Evolutionary conservation across 2,329 filamentous ascomycete species (phyloP), one percentile per base, ranked within the genome.

Genomic region (Colletotrichum euphorbiae): DNA sequence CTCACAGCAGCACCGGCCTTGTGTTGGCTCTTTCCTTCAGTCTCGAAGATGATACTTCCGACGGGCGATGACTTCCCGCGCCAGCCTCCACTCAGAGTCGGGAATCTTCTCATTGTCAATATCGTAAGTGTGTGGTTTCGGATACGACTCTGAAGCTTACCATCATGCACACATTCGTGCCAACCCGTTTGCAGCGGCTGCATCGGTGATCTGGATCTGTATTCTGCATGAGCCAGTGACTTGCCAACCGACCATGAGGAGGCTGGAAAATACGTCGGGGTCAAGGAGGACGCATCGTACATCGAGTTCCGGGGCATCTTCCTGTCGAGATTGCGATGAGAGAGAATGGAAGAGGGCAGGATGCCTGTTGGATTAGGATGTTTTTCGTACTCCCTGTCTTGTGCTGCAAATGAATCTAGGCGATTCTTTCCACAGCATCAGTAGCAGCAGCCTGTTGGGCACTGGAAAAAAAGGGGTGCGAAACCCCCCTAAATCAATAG

Each of bases 11-110:
- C 12, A 15, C 7, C 43, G 11, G 38, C 4, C 11, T 24, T 6
- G 17, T 1, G 12, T 36, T 19, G 6, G 21, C 31, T 43, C 13
- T 42, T 56, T 21, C 21, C n/a, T 31, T 48, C 33, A 15, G n/a
- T 42, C 8, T 42, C 36, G 1, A 56, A 4, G 36, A 56, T 56
- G 36, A 13, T 6, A 4, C 21, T 40, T 15, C 55, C 55, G 21
- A 21, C 24, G 55, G 6, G 55, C 55, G n/a, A 57, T 46, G 40
- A 57, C 21, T 6, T 57, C 24, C 8, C 55, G 21, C 3, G 55
- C 55, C 19, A 57, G 55, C 9, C 19, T 12, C 40, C 55, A 45
- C 9, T 45, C 8, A 5, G 55, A 45, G 28, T 57, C 55, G 13
- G 24, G 24, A 13, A 57, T 46, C 55, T 57, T n/a, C 8, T 21